Evolutionary conservation across 805 yeast genomes (phyloP).

Genomic region (Candida pseudoglaebosa): DNA sequence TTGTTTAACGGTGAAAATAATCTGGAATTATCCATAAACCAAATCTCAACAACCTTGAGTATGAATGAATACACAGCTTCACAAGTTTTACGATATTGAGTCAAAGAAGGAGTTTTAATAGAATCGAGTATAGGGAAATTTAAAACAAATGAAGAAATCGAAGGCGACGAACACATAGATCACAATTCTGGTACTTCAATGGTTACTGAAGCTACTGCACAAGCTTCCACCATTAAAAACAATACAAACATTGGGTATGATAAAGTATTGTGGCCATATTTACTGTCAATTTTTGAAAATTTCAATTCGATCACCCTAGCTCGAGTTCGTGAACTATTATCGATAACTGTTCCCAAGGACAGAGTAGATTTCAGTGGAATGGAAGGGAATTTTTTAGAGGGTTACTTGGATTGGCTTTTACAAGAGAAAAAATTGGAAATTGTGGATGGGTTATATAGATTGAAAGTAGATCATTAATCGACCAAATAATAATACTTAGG

Average conservation of each 20-base stretch:
- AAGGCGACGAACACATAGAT: neutral
- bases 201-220: slow-evolving; percentile 2
- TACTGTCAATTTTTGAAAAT: slow-evolving; percentile 55
- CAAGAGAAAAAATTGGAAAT: slow-evolving; percentile 39
- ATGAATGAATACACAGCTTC: slow-evolving; percentile 41
- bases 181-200: neutral
- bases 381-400: slow-evolving; percentile 39
- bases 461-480: slow-evolving; percentile 13
- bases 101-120: slow-evolving; percentile 48
- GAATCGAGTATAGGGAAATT: slow-evolving; percentile 31
- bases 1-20: slow-evolving; percentile 39
- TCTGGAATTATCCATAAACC: slow-evolving; percentile 24
- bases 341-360: slow-evolving; percentile 54
- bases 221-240: slow-evolving; percentile 12
- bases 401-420: slow-evolving; percentile 38
- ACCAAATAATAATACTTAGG: neutral
- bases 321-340: slow-evolving; percentile 51
- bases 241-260: slow-evolving; percentile 15
- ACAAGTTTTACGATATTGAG: slow-evolving; percentile 57
- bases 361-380: slow-evolving; percentile 30
- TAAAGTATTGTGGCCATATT: slow-evolving; percentile 39
- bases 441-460: slow-evolving; percentile 30
- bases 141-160: slow-evolving; percentile 33
- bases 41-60: slow-evolving; percentile 31
- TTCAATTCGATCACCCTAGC: slow-evolving; percentile 46